These are phyloP conservation scores for Ascochyta clinopodiicola DNA, from an alignment of 2,329 filamentous ascomycete species.

Conservation along the genomic window DNA sequence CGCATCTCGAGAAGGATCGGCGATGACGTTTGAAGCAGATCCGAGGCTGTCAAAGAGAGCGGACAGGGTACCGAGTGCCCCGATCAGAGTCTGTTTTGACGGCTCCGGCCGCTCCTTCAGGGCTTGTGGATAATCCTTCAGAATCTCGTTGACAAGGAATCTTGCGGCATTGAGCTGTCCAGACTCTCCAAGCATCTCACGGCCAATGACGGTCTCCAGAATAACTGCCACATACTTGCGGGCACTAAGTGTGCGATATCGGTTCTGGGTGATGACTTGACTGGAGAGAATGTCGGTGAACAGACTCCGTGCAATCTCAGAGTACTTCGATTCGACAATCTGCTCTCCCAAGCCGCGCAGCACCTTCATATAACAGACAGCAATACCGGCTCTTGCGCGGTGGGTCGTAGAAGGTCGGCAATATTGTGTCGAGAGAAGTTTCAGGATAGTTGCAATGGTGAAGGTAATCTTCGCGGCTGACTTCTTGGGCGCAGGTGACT, in stretches of 20 bases:
- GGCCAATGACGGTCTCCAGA: conserved; percentile 82
- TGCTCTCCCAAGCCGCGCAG: conserved; percentile 80
- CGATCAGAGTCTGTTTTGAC: conserved; percentile 82
- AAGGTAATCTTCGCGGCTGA: conserved; percentile 73
- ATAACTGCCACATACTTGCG: conserved; percentile 84
- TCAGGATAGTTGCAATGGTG: conserved; percentile 78
- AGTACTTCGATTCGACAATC: conserved; percentile 82
- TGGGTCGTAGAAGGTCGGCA: conserved; percentile 79
- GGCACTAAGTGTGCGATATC: conserved; percentile 84
- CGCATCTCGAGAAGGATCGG: conserved; percentile 84
- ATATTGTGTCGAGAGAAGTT: conserved; percentile 81
- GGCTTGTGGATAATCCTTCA: conserved; percentile 94
- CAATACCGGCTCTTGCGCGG: conserved; percentile 79
- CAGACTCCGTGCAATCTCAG: conserved; percentile 79
- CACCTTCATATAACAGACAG: conserved; percentile 84
- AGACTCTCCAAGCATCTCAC: conserved; percentile 83
- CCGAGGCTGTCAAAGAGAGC: conserved; percentile 81
- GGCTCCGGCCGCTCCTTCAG: conserved; percentile 88
- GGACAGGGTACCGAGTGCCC: conserved; percentile 77
- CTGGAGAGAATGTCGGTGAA: conserved; percentile 81
- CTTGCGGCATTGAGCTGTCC: conserved; percentile 85
- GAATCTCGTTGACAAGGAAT: conserved; percentile 80
- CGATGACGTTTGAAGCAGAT: conserved; percentile 78
- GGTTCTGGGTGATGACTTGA: conserved; percentile 77
- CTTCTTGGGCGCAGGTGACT: conserved; percentile 78